A percentile compares a stretch with the other conserved stretches of the same genome.
These are phyloP conservation scores for Persicaria maculosa DNA, from an alignment of 148 eudicot species.

Conservation along the genomic window DNA sequence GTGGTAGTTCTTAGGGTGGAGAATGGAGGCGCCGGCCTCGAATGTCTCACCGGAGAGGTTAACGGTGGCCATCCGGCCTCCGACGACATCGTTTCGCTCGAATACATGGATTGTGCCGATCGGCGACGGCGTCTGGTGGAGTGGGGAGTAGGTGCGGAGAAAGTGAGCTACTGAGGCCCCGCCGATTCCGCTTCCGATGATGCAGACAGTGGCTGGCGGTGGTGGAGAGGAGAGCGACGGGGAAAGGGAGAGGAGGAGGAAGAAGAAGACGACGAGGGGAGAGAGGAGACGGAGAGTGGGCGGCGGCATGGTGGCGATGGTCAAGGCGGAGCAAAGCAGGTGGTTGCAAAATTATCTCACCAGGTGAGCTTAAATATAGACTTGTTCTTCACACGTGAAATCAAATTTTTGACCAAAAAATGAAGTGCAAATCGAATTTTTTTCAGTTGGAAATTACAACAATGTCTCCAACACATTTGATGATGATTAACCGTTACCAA, in stretches of 20 bases:
- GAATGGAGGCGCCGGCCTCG: slow-evolving; percentile 82
- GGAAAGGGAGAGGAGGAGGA: slow-evolving; percentile 12
- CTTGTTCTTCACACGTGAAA: too few species aligned
- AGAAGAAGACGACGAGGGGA: background rate
- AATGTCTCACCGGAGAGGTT: slow-evolving; percentile 57
- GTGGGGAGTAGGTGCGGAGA: slow-evolving; percentile 61
- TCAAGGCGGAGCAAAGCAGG: background rate
- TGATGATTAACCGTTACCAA: too few species aligned
- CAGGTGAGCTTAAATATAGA: too few species aligned
- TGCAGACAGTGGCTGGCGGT: slow-evolving; percentile 37
- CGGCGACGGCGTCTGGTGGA: background rate
- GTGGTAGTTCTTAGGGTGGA: slow-evolving; percentile 76
- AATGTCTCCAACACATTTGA: too few species aligned
- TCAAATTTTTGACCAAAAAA: too few species aligned
- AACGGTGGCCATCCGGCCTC: slow-evolving; percentile 89
- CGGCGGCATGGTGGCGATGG: slow-evolving; percentile 12
- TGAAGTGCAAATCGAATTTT: too few species aligned
- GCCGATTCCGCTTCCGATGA: slow-evolving; percentile 77
- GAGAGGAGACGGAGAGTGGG: slow-evolving; percentile 4
- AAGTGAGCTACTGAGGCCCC: slow-evolving; percentile 80
- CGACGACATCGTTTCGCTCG: slow-evolving; percentile 56
- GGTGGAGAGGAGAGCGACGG: slow-evolving; percentile 17
- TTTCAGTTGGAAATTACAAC: too few species aligned
- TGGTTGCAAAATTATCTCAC: background rate
- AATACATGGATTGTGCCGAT: slow-evolving; percentile 40